A percentile compares a stretch with the other conserved stretches of the same genome.
Evolutionary conservation across 176 grass and related monocot genomes (phyloP).

Genomic region (Oropetium thomaeum): DNA sequence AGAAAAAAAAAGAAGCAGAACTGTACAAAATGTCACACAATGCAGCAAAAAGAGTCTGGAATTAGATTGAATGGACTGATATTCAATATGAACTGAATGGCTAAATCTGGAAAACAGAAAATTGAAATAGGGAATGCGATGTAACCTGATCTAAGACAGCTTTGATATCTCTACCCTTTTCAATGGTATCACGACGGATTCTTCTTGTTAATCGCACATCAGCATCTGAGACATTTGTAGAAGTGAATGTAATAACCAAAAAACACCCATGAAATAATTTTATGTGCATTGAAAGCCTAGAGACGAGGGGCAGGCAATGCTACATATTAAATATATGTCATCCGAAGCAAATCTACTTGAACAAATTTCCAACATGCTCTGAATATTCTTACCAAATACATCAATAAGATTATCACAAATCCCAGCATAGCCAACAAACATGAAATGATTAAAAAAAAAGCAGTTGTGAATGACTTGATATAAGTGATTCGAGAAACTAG

Average conservation of each 20-base stretch:
- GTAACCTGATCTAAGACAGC: constrained; percentile 90
- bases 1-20: too few relatives aligned
- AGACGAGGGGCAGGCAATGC: not conserved
- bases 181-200: constrained; percentile 76
- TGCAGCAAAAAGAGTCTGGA: too few relatives aligned
- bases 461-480: not conserved
- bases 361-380: not conserved
- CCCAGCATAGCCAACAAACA: not conserved
- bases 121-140: not conserved
- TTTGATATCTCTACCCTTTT: constrained; percentile 93
- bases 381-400: not conserved
- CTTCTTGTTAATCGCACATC: constrained; percentile 83
- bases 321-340: not conserved
- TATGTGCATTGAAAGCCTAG: constrained; percentile 8
- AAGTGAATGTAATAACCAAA: constrained; percentile 17
- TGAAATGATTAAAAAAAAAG: not conserved
- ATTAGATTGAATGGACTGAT: not conserved
- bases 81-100: not conserved
- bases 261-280: not conserved
- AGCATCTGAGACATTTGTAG: constrained; percentile 60
- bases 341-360: not conserved
- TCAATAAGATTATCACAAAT: not conserved
- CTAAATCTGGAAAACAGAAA: not conserved
- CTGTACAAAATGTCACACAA: too few relatives aligned
- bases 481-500: not conserved